Conservation (phyloP, 2,329 filamentous ascomycete species). For the Stylonectria norvegica region DNA sequence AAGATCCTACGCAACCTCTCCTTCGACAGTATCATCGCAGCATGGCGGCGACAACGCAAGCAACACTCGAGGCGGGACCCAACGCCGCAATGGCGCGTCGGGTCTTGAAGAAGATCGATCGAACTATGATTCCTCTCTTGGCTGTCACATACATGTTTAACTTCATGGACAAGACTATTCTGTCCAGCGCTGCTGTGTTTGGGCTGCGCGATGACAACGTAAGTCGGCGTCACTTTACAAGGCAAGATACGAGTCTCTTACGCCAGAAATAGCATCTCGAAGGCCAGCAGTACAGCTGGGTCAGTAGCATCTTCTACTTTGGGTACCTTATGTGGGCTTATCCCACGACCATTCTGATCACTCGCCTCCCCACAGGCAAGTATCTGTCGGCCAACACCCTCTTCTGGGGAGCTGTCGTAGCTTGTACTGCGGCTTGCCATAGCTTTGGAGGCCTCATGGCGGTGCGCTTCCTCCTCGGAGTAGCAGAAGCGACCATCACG, state of each 20-base stretch:
- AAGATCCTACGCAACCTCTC: constrained; percentile 7
- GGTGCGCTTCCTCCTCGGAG: constrained; percentile 51
- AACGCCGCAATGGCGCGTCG: constrained; percentile 24
- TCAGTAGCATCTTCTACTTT: constrained; percentile 43
- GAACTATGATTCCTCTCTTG: constrained; percentile 51
- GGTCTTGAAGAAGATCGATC: constrained; percentile 55
- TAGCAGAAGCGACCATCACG: constrained; percentile 52
- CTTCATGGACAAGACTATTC: constrained; percentile 59
- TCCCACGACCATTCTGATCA: constrained; percentile 46
- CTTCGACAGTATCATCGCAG: constrained; percentile 2
- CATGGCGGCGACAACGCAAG: background rate
- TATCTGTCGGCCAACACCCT: constrained; percentile 46
- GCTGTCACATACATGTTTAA: constrained; percentile 58
- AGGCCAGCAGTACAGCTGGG: constrained; percentile 61
- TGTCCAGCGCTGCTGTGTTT: constrained; percentile 55
- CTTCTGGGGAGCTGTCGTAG: constrained; percentile 49
- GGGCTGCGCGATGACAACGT: constrained; percentile 49
- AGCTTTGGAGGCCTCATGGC: constrained; percentile 49
- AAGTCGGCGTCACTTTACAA: too few species aligned
- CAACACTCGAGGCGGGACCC: background rate
- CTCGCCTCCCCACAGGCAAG: constrained; percentile 45
- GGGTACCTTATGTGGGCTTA: constrained; percentile 50
- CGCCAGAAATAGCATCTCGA: constrained; percentile 16
- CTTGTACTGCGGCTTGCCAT: constrained; percentile 42
- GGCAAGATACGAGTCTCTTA: too few species aligned